Base-by-base conservation (phyloP, 179 eudicot species). In the Corrigiola litoralis region DNA sequence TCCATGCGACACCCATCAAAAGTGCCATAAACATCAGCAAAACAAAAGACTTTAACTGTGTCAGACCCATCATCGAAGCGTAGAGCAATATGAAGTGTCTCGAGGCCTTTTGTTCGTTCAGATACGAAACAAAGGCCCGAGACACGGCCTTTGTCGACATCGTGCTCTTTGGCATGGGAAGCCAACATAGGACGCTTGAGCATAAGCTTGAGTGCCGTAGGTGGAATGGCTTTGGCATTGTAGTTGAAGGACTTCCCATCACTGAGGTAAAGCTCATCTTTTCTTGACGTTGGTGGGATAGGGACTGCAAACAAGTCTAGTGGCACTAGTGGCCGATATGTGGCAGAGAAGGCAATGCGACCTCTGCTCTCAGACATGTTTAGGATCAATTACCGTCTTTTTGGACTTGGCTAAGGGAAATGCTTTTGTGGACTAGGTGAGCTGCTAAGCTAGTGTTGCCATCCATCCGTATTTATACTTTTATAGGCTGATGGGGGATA, bases 321-420 rank as follows among this genome's bases (percentile, higher is more conserved):
- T 5, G 66, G 44, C 3, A 68, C 66, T 11, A 58, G 72, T 27
- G 72, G 72, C 16, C 66, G 48, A 59, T 58, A 60, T 23, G 66
- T 68, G 31, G 72, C 50, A 16, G 59, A 68, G 23, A 68, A 68
- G 42, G 59, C 51, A 40, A 68, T 68, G 36, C 58, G 48, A 16
- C 72, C 72, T 21, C 72, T 68, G 13, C 31, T 28, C 18, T 68
- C 65, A 27, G 12, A 59, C 72, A 68, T 68, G n/a, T 56, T 34
- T 37, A n/a, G n/a, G n/a, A n/a, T n/a, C n/a, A n/a, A n/a, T n/a
- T n/a, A n/a, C n/a, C n/a, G n/a, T n/a, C n/a, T n/a, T n/a, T n/a
- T n/a, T n/a, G n/a, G n/a, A n/a, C n/a, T n/a, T n/a, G n/a, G n/a
- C n/a, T n/a, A n/a, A n/a, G n/a, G n/a, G n/a, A n/a, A n/a, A n/a